Conservation (phyloP, 139 green algal species). For the Deuterostichococcus epilithicus region DNA sequence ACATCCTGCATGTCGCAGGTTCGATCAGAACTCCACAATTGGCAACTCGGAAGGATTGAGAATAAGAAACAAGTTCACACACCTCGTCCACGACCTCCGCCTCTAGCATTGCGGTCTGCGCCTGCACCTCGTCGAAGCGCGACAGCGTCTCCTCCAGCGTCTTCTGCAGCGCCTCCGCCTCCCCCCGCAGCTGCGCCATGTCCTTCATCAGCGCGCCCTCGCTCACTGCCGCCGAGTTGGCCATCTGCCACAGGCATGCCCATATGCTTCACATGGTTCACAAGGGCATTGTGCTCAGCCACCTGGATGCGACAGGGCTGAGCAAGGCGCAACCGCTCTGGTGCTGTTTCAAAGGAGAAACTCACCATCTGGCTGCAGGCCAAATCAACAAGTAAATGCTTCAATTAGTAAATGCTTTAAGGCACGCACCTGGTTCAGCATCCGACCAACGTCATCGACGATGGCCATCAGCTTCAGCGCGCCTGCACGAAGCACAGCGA, state of each 20-base stretch:
- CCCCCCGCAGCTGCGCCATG: slow-evolving; percentile 35
- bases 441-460: slow-evolving; percentile 48
- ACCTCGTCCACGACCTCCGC: slow-evolving; percentile 60
- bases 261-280: no score
- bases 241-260: no score
- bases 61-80: not conserved
- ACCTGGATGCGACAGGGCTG: no score
- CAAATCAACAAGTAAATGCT: no score
- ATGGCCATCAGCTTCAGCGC: slow-evolving; percentile 53
- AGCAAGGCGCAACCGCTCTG: no score
- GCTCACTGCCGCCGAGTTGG: slow-evolving; percentile 47
- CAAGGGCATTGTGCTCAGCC: no score
- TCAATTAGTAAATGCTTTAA: not conserved
- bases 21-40: no score
- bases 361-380: no score
- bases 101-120: slow-evolving; percentile 37
- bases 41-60: no score
- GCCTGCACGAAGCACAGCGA: no score
- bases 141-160: slow-evolving; percentile 40
- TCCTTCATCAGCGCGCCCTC: slow-evolving; percentile 39
- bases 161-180: slow-evolving; percentile 29
- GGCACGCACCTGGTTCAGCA: slow-evolving; percentile 39
- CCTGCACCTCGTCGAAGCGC: slow-evolving; percentile 47
- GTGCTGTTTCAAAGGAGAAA: no score
- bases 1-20: no score